Conservation (phyloP, 2,329 filamentous ascomycete genomes). For the Pleoardoris graminearum region DNA sequence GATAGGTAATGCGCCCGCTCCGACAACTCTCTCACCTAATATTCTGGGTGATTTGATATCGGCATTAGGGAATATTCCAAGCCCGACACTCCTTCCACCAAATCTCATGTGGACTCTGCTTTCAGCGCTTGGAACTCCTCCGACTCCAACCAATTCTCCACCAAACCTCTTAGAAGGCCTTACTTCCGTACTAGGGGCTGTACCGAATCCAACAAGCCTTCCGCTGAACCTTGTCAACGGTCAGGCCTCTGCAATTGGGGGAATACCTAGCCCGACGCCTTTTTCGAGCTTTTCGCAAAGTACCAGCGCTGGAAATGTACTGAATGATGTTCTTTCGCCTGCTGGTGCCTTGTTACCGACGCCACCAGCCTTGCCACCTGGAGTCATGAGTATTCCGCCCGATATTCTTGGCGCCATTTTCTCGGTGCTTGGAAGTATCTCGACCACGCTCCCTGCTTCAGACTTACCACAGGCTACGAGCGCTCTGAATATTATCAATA, state of each 20-base stretch:
- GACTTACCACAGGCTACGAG: neutral
- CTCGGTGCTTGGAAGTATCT: neutral
- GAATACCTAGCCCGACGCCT: neutral
- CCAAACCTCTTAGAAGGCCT: neutral
- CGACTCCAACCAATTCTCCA: neutral
- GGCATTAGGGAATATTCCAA: neutral
- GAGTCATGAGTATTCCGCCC: neutral
- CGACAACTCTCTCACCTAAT: neutral
- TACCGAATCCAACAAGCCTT: neutral
- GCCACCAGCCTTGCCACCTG: neutral
- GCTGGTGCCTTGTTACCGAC: neutral
- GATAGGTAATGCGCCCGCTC: neutral
- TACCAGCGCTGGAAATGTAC: neutral
- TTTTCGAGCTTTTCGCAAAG: neutral
- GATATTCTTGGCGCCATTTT: neutral
- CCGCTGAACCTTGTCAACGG: neutral
- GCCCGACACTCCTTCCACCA: neutral
- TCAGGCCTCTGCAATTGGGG: neutral
- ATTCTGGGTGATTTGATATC: neutral
- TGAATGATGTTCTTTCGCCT: neutral
- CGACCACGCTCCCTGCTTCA: neutral
- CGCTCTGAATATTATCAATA: neutral
- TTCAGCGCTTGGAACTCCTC: neutral
- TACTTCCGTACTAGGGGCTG: neutral
- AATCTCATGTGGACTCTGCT: neutral